phyloP scores from a whole-genome alignment of 2,329 filamentous ascomycete species.

The Penicillium sp. region DNA sequence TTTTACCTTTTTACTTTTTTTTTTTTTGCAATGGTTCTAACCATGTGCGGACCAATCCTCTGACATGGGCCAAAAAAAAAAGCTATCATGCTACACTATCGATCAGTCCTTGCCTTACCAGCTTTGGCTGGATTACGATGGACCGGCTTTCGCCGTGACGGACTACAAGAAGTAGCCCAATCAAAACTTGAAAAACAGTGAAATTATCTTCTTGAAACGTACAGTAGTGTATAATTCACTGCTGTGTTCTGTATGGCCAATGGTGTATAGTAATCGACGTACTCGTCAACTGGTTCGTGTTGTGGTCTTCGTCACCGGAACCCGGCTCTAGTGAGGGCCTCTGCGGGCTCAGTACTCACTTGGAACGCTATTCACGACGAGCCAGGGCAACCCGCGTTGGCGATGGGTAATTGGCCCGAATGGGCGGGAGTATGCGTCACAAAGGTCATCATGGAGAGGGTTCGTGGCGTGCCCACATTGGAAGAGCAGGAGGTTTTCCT shows the following conservation, averaged over 20 bases:
- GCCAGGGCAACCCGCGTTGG: no score
- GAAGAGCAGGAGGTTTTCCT: no score
- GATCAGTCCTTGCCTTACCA: conserved; percentile 10
- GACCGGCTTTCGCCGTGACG: conserved; percentile 14
- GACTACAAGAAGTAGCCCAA: conserved; percentile 15
- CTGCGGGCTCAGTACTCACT: no score
- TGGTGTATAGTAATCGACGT: no score
- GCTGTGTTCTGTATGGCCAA: background rate
- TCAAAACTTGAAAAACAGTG: background rate
- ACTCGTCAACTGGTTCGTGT: no score
- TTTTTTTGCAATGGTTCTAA: conserved; percentile 14
- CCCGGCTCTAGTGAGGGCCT: no score
- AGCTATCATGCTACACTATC: conserved; percentile 14
- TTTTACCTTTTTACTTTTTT: conserved; percentile 26
- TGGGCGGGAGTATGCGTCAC: no score
- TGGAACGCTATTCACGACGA: no score
- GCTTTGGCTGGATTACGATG: conserved; percentile 11
- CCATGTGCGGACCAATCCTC: conserved; percentile 7
- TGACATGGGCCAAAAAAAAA: conserved; percentile 27
- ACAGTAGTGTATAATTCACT: background rate
- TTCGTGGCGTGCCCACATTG: no score
- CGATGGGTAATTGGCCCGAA: no score
- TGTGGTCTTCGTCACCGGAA: no score
- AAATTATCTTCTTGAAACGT: background rate
- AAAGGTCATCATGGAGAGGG: no score